These are phyloP conservation scores for Fragaria iinumae DNA, from an alignment of 306 rosid genomes.

Conservation along the genomic window DNA sequence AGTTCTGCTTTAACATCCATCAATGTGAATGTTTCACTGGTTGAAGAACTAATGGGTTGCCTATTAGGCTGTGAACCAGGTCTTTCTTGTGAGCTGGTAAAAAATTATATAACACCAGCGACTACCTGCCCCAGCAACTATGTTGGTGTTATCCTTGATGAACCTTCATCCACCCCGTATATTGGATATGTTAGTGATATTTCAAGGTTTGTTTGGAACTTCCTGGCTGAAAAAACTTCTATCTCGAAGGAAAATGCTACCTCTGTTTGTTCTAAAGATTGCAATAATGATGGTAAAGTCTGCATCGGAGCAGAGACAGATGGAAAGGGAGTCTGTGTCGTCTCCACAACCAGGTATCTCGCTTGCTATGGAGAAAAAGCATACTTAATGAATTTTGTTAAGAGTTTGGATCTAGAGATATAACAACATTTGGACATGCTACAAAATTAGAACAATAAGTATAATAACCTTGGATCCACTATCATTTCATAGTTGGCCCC, in stretches of 20 bases:
- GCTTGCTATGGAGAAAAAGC: conserved; percentile 13
- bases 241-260: conserved; percentile 40
- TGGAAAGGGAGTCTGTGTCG: conserved; percentile 73
- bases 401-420: neutral
- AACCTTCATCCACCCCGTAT: conserved; percentile 71
- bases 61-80: conserved; percentile 80
- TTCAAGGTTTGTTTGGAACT: conserved; percentile 88
- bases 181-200: conserved; percentile 60
- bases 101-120: conserved; percentile 64
- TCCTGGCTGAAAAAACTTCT: conserved; percentile 79
- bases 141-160: conserved; percentile 75
- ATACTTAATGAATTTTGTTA: neutral
- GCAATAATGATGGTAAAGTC: conserved; percentile 65
- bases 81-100: conserved; percentile 84
- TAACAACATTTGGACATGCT: neutral
- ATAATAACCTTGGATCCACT: neutral
- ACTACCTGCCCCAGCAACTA: conserved; percentile 81
- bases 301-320: conserved; percentile 70
- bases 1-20: conserved; percentile 56
- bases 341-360: conserved; percentile 87
- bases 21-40: conserved; percentile 72
- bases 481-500: neutral
- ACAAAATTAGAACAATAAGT: neutral
- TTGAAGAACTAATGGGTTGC: conserved; percentile 76
- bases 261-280: conserved; percentile 60